A percentile compares a stretch with the other conserved stretches of the same genome.
Conservation (phyloP, 768 basidiomycete species). For the Collybia nuda region DNA sequence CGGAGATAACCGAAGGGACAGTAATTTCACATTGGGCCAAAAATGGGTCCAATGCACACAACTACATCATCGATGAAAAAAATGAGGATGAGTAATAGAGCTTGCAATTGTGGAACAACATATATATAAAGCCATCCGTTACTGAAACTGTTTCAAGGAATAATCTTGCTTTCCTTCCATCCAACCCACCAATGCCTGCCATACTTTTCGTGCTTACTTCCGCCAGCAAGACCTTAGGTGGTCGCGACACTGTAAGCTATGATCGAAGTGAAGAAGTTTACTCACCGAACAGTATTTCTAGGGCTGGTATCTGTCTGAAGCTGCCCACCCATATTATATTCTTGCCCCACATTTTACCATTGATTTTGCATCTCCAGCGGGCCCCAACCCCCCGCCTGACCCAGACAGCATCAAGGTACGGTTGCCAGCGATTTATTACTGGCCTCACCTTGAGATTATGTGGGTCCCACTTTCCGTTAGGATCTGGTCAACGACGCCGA, state of each 20-base stretch:
- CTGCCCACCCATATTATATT: conserved; percentile 69
- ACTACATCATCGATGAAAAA: neutral
- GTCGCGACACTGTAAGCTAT: conserved; percentile 45
- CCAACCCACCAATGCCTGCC: conserved; percentile 29
- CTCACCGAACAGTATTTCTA: conserved; percentile 16
- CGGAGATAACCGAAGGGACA: conserved; percentile 2
- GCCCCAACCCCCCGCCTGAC: conserved; percentile 74
- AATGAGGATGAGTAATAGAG: neutral
- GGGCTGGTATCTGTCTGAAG: conserved; percentile 82
- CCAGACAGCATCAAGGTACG: conserved; percentile 49
- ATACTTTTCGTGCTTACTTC: conserved; percentile 81
- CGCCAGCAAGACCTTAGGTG: conserved; percentile 53
- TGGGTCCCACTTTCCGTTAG: conserved; percentile 23
- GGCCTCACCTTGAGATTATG: neutral
- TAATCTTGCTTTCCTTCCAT: too few species aligned
- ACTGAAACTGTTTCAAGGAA: too few species aligned
- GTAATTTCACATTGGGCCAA: too few species aligned
- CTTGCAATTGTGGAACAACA: too few species aligned
- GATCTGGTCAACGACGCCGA: conserved; percentile 53
- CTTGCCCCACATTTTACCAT: conserved; percentile 49
- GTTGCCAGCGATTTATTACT: neutral
- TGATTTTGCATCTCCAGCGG: conserved; percentile 60
- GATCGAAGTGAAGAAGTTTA: neutral
- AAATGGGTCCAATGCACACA: too few species aligned
- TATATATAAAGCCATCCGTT: too few species aligned